These are phyloP conservation scores for Vinca minor DNA, from an alignment of 257 asterid genomes.

Conservation along the genomic window DNA sequence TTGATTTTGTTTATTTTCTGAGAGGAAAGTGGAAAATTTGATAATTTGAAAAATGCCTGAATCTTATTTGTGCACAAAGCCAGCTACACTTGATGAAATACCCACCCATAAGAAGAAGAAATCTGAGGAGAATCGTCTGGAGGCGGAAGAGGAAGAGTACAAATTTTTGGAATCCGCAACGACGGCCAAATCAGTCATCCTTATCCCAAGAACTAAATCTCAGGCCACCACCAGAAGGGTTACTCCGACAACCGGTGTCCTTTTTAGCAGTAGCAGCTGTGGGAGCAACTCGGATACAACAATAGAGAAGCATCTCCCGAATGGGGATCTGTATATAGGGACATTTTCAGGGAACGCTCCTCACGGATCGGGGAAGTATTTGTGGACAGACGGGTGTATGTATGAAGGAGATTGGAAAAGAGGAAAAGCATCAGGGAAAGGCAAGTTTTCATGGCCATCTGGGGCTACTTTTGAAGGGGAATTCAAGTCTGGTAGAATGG, in stretches of 20 bases:
- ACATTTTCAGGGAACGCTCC: constrained; percentile 64
- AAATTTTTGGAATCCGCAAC: constrained; percentile 30
- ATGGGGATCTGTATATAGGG: constrained; percentile 97
- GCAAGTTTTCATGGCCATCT: constrained; percentile 92
- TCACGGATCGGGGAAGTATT: constrained; percentile 87
- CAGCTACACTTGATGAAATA: constrained; percentile 7
- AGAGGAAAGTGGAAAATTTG: no score
- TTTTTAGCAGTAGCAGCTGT: neutral
- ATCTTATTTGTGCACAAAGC: constrained; percentile 23
- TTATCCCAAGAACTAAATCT: constrained; percentile 65
- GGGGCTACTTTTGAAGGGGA: constrained; percentile 91
- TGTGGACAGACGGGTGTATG: constrained; percentile 95
- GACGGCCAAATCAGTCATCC: constrained; percentile 65
- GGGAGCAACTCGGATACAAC: neutral
- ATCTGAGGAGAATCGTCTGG: constrained; percentile 15
- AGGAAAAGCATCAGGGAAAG: constrained; percentile 84
- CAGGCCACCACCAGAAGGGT: constrained; percentile 65
- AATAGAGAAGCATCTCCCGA: constrained; percentile 61
- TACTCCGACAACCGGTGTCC: constrained; percentile 42
- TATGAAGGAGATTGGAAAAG: constrained; percentile 94
- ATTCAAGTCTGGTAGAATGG: constrained; percentile 90
- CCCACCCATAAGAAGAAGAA: constrained; percentile 19
- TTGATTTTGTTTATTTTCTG: neutral
- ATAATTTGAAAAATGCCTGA: constrained; percentile 44
- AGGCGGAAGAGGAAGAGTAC: constrained; percentile 25